These are phyloP conservation scores for Puccinia coronata DNA, from an alignment of 1,284 basidiomycete genomes.

Conservation along the genomic window DNA sequence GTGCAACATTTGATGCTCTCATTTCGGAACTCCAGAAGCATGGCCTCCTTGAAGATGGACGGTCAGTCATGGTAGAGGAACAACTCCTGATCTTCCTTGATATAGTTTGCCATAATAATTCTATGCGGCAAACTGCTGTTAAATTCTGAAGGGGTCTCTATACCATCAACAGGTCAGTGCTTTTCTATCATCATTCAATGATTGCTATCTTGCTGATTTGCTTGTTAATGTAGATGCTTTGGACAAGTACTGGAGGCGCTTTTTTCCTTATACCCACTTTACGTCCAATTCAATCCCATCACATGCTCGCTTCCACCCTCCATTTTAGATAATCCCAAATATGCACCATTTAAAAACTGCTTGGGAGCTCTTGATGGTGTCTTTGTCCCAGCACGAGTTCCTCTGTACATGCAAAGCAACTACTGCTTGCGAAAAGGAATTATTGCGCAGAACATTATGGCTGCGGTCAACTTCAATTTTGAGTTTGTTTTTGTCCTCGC, in stretches of 20 bases:
- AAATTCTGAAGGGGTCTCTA: not conserved
- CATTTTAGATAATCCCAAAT: not conserved
- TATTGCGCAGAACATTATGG: not conserved
- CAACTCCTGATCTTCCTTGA: not conserved
- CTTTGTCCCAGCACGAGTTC: conserved; percentile 10
- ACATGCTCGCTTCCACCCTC: not conserved
- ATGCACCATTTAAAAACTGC: not conserved
- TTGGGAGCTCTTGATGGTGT: too few relatives aligned
- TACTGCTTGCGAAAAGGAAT: not conserved
- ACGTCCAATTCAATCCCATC: not conserved
- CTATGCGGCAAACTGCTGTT: not conserved
- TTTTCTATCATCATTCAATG: not conserved
- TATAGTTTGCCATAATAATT: not conserved
- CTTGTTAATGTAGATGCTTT: not conserved
- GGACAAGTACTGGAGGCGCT: not conserved
- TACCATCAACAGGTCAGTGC: not conserved
- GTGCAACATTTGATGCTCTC: not conserved
- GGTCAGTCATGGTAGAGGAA: not conserved
- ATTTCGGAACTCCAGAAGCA: not conserved
- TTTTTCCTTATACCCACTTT: not conserved
- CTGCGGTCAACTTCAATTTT: too few relatives aligned
- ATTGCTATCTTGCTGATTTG: not conserved
- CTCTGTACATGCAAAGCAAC: not conserved
- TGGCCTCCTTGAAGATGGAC: not conserved
- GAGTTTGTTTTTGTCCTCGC: conserved; percentile 1